Evolutionary conservation across 23 red algal genomes (phyloP), one percentile per base, ranked within the genome.

Genomic region (Agarophyton chilense): DNA sequence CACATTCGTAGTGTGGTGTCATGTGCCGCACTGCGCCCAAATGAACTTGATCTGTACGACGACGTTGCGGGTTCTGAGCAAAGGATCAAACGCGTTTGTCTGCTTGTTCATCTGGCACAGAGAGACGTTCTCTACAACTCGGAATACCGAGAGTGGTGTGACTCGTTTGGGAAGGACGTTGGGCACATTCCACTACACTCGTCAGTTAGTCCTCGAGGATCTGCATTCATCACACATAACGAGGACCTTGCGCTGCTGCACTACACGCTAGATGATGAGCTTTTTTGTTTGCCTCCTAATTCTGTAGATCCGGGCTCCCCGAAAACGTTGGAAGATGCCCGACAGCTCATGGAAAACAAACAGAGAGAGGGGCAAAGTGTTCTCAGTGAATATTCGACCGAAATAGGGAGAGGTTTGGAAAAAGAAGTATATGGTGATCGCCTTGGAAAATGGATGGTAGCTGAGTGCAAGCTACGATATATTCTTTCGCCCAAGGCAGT

Each of bases 151-250:
- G 57, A 81, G 22, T 93, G 90, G 90, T 86, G 80, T 52, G 75
- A 79, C 35, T 68, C 61, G 13, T 93, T 93, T 49, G 77, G 90
- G 12, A 22, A 43, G 19, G 72, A 70, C 8, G 77, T 82, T 28
- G 62, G 52, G 7, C 90, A 93, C 34, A 84, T 93, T 42, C 74
- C 90, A 7, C 34, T 93, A 1, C 81, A 93, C 40, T 65, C 80
- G 22, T 86, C 90, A 38, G 63, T 84, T 8, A 72, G 43, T 19
- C 45, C 78, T 21, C 35, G 47, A 0, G 31, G 79, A 40, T 61
- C 77, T 22, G 90, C 67, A 31, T 93, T 77, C 36, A 5, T n/a
- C 10, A 52, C 71, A 12, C 90, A 93, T 6, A 78, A 78, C 21
- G 64, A 83, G 49, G 58, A 63, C 51, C 47, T 84, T 24, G 80